Evolutionary conservation across 1,284 basidiomycete species (phyloP).

Genomic region (Rhodotorula sp.): DNA sequence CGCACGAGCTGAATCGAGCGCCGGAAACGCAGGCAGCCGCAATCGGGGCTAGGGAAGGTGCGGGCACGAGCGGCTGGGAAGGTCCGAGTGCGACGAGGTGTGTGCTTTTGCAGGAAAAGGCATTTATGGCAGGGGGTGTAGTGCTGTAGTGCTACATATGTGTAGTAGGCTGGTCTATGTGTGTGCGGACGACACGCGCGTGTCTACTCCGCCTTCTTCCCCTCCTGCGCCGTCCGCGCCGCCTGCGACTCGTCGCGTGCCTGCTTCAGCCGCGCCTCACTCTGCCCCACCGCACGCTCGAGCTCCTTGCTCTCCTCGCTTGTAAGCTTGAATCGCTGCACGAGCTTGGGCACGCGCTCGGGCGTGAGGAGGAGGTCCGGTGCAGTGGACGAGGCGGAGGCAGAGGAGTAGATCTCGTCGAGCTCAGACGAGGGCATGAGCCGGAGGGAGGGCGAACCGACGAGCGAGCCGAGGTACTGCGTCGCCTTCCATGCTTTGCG

Average conservation of each 20-base stretch:
- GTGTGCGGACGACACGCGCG: neutral
- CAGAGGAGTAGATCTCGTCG: conserved; percentile 17
- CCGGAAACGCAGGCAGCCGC: too few species aligned
- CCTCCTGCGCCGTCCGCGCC: neutral
- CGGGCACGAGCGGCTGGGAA: too few species aligned
- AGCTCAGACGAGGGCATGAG: conserved; percentile 20
- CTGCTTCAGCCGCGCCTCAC: conserved; percentile 47
- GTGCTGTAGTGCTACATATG: neutral
- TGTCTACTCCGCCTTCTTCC: neutral
- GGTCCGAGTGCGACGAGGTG: too few species aligned
- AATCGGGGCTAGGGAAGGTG: too few species aligned
- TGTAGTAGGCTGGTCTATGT: neutral
- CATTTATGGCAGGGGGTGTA: too few species aligned
- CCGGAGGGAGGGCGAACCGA: conserved; percentile 10
- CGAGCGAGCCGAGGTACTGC: conserved; percentile 3
- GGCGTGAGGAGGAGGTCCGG: conserved; percentile 29
- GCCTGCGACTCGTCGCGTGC: neutral
- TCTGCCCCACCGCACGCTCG: conserved; percentile 54
- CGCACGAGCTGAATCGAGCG: too few species aligned
- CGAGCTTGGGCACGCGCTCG: conserved; percentile 49
- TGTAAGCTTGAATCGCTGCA: conserved; percentile 49
- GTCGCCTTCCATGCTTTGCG: conserved; percentile 32
- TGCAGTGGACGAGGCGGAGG: neutral
- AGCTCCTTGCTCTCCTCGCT: conserved; percentile 53
- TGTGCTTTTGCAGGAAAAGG: too few species aligned